phyloP scores from a whole-genome alignment of 148 eudicot species.

The Simmondsia chinensis region DNA sequence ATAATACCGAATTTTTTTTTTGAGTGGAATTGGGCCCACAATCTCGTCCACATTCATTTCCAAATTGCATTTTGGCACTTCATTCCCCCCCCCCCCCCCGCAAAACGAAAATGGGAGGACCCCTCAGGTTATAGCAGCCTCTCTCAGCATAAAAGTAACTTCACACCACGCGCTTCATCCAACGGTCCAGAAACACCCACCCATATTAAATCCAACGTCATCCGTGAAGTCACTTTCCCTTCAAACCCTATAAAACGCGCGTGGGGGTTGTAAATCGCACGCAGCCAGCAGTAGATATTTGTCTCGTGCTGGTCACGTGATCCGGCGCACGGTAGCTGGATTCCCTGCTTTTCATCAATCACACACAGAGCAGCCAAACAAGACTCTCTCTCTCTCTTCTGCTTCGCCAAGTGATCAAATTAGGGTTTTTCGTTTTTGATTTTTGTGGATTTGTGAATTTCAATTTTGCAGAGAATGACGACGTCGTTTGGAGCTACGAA shows the following conservation, averaged over 20 bases:
- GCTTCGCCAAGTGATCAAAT: no score
- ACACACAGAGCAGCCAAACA: no score
- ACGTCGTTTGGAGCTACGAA: slow-evolving; percentile 51
- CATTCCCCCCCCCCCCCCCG: neutral
- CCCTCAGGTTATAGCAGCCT: no score
- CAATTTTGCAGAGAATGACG: slow-evolving; percentile 22
- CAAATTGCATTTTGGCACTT: no score
- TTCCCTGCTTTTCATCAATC: no score
- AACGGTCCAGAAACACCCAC: no score
- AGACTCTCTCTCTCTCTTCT: neutral
- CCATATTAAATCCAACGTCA: no score
- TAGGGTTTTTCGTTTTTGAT: neutral
- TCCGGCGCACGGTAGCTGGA: neutral
- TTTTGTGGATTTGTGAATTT: neutral
- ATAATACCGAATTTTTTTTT: neutral
- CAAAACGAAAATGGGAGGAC: neutral
- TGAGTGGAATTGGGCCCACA: neutral
- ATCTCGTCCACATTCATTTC: slow-evolving; percentile 6
- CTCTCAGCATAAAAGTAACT: no score
- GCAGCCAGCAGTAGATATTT: neutral
- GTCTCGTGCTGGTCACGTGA: slow-evolving; percentile 25
- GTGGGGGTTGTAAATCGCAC: neutral
- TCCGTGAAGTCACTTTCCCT: slow-evolving; percentile 6
- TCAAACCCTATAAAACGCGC: neutral
- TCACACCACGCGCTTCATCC: no score